A percentile compares a stretch with the other conserved stretches of the same genome.
These are phyloP conservation scores for Kodamaea neixiangensis DNA, from an alignment of 805 yeast species.

Conservation along the genomic window DNA sequence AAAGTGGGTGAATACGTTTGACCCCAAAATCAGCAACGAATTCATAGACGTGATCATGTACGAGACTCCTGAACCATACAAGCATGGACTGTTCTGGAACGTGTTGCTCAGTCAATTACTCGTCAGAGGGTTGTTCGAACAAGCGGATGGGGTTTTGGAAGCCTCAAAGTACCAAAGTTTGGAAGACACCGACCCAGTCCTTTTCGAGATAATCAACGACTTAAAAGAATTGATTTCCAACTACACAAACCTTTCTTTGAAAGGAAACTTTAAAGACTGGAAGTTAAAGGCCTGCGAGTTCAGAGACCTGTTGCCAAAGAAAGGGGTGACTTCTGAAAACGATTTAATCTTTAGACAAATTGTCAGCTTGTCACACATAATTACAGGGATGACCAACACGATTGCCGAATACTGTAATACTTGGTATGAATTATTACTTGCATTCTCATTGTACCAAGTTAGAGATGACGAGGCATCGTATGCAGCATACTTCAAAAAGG, in stretches of 20 bases:
- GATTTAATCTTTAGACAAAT: slow-evolving; percentile 37
- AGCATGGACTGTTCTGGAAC: slow-evolving; percentile 63
- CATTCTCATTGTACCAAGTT: slow-evolving; percentile 59
- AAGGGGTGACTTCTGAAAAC: slow-evolving; percentile 26
- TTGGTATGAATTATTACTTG: slow-evolving; percentile 70
- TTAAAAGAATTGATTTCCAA: slow-evolving; percentile 39
- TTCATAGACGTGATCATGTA: slow-evolving; percentile 49
- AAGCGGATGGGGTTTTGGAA: slow-evolving; percentile 51
- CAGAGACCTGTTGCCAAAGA: slow-evolving; percentile 42
- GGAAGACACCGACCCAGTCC: slow-evolving; percentile 27
- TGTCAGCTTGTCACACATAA: slow-evolving; percentile 42
- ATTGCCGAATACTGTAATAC: slow-evolving; percentile 53
- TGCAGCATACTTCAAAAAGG: slow-evolving; percentile 33
- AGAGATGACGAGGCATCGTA: slow-evolving; percentile 44
- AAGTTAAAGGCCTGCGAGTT: slow-evolving; percentile 51
- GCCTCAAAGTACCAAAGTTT: slow-evolving; percentile 46
- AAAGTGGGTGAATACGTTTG: slow-evolving; percentile 70
- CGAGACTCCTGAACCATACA: slow-evolving; percentile 45
- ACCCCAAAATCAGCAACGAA: slow-evolving; percentile 62
- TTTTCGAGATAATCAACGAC: slow-evolving; percentile 43
- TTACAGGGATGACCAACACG: slow-evolving; percentile 51
- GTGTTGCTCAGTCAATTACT: slow-evolving; percentile 55
- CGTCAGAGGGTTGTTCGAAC: slow-evolving; percentile 60
- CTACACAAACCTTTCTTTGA: slow-evolving; percentile 42
- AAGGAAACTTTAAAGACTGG: slow-evolving; percentile 50